Conservation (phyloP, 2,329 filamentous ascomycete genomes). For the Uncinocarpus reesii region DNA sequence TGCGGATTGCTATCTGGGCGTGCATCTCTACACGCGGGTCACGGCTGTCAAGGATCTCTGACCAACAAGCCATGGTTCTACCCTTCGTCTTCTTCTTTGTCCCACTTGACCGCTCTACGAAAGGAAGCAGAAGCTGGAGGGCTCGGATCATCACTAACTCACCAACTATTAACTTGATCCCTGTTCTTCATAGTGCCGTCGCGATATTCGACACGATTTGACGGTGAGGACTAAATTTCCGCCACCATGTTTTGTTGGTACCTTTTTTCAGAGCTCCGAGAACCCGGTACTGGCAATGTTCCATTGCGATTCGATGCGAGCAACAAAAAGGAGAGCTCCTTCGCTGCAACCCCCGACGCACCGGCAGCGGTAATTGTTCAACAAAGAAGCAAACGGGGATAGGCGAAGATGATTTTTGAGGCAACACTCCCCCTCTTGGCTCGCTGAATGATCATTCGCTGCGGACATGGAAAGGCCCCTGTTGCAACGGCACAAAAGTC, state of each 20-base stretch:
- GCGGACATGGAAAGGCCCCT: background rate
- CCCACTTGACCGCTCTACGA: background rate
- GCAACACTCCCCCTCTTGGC: background rate
- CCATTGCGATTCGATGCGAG: conserved; percentile 6
- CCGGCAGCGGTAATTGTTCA: conserved; percentile 2
- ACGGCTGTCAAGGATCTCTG: background rate
- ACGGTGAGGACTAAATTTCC: background rate
- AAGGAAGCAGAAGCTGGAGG: background rate
- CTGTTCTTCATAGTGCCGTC: background rate
- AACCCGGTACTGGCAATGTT: conserved; percentile 1
- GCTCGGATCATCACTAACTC: background rate
- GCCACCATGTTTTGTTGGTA: background rate
- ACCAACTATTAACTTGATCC: background rate
- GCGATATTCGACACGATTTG: background rate
- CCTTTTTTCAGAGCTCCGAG: background rate
- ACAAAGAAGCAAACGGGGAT: background rate
- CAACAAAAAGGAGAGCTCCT: background rate
- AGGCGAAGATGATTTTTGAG: background rate
- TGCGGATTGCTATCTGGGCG: background rate
- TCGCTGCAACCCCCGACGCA: background rate
- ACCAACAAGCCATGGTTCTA: background rate
- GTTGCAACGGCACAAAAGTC: no score
- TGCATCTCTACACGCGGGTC: background rate
- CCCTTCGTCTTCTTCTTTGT: background rate
- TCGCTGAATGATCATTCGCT: background rate